Percentiles rank a stretch among this genome's conserved stretches.
Conservation (phyloP, 2,329 filamentous ascomycete genomes). For the Trichoderma asperellum region DNA sequence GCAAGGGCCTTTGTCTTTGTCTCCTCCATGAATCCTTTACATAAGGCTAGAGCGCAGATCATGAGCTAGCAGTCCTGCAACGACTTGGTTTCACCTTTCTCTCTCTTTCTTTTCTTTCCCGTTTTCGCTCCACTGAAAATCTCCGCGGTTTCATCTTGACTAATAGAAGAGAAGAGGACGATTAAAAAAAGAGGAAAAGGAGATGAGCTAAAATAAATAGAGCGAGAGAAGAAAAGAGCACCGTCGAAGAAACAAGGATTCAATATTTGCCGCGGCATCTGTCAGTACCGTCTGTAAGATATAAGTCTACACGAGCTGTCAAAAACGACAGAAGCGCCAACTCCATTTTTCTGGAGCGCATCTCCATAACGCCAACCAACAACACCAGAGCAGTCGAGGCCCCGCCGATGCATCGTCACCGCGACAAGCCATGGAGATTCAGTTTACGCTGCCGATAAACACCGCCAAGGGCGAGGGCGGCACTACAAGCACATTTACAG, state of each 20-base stretch:
- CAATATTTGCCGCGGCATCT: background rate
- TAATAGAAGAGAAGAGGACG: background rate
- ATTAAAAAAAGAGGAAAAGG: background rate
- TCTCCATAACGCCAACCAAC: conserved; percentile 10
- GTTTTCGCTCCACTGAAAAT: background rate
- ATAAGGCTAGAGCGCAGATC: background rate
- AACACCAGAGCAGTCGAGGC: conserved; percentile 3
- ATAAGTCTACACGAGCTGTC: conserved; percentile 2
- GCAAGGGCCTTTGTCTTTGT: background rate
- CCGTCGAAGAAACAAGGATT: background rate
- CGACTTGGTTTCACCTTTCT: background rate
- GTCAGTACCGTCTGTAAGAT: background rate
- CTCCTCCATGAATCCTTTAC: background rate
- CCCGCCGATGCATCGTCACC: conserved; percentile 17
- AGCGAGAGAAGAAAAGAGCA: background rate
- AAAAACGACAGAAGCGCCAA: background rate
- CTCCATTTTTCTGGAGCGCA: background rate
- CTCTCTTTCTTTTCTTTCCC: background rate
- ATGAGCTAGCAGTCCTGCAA: background rate
- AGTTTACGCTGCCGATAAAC: conserved; percentile 43
- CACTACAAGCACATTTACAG: conserved; percentile 8
- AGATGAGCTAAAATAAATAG: background rate
- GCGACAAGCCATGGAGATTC: conserved; percentile 43
- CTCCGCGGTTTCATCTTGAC: background rate
- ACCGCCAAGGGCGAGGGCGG: conserved; percentile 31